Evolutionary conservation across 495 filamentous ascomycete genomes (phyloP).

Genomic region (Aspergillus leporis): DNA sequence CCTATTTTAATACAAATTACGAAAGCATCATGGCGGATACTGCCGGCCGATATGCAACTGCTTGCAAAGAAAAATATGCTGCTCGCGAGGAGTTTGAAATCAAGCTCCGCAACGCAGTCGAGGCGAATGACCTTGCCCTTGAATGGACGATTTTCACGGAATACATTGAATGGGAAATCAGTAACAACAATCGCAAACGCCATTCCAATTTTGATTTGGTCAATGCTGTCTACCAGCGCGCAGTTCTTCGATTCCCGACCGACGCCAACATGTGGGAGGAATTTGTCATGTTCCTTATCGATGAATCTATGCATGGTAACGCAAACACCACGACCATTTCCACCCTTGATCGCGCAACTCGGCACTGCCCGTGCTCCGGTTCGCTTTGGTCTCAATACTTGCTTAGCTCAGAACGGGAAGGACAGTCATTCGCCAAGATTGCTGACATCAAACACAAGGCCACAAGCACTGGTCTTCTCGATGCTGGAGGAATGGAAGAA

Average conservation of each 20-base stretch:
- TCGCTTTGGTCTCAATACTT: constrained; percentile 88
- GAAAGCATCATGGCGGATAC: constrained; percentile 77
- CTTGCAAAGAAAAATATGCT: constrained; percentile 67
- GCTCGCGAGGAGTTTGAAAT: constrained; percentile 72
- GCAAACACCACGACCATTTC: constrained; percentile 41
- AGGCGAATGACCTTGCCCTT: constrained; percentile 56
- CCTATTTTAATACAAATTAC: constrained; percentile 71
- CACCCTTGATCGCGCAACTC: constrained; percentile 73
- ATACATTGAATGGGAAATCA: constrained; percentile 84
- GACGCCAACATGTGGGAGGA: constrained; percentile 78
- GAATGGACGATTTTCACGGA: constrained; percentile 62
- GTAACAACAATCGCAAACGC: constrained; percentile 53
- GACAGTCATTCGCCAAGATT: constrained; percentile 72
- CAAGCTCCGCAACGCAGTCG: constrained; percentile 58
- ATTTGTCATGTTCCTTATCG: constrained; percentile 70
- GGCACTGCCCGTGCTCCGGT: constrained; percentile 91
- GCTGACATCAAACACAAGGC: constrained; percentile 89
- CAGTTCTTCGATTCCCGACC: constrained; percentile 64
- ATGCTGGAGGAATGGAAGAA: constrained; percentile 74
- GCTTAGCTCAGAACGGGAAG: constrained; percentile 74
- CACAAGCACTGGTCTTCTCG: constrained; percentile 76
- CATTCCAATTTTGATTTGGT: constrained; percentile 61
- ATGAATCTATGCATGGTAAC: constrained; percentile 41
- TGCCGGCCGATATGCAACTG: constrained; percentile 57
- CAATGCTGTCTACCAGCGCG: constrained; percentile 76